Evolutionary conservation across 1,284 basidiomycete species (phyloP).

Genomic region (Hemileia vastatrix): DNA sequence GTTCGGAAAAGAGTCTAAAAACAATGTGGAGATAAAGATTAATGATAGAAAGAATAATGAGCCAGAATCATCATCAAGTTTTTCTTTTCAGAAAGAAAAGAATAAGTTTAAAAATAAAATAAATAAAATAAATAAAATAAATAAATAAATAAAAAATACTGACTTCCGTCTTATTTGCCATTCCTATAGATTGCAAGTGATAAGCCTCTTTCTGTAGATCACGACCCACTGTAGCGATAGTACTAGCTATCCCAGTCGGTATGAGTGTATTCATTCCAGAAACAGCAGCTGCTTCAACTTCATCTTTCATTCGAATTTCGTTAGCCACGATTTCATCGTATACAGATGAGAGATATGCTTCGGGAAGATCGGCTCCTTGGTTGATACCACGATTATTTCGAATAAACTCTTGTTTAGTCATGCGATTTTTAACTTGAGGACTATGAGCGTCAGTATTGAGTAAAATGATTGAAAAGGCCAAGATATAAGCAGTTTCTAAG

Average conservation of each 20-base stretch:
- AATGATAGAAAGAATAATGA: neutral
- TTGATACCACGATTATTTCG: constrained; percentile 94
- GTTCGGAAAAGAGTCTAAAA: constrained; percentile 73
- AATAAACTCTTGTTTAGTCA: constrained; percentile 80
- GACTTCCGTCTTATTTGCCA: constrained; percentile 90
- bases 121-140: neutral
- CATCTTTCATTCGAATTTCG: constrained; percentile 96
- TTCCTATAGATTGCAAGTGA: constrained; percentile 81
- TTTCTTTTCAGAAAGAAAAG: neutral
- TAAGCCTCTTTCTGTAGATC: constrained; percentile 91
- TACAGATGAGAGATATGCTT: constrained; percentile 64
- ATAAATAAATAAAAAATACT: constrained; percentile 24
- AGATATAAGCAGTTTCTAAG: constrained; percentile 77
- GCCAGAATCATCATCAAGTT: neutral
- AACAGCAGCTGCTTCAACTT: constrained; percentile 59
- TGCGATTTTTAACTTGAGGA: constrained; percentile 76
- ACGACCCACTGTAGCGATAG: constrained; percentile 74
- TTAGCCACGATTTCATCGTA: constrained; percentile 82
- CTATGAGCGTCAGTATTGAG: constrained; percentile 93
- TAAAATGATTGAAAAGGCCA: constrained; percentile 86
- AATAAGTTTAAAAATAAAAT: constrained; percentile 13
- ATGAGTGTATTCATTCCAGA: constrained; percentile 46
- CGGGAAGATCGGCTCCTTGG: constrained; percentile 73
- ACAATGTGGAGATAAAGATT: neutral
- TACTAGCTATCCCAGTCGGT: constrained; percentile 61